These are phyloP conservation scores for Myrmaecium sp. DNA, from an alignment of 2,329 filamentous ascomycete species.

Conservation along the genomic window DNA sequence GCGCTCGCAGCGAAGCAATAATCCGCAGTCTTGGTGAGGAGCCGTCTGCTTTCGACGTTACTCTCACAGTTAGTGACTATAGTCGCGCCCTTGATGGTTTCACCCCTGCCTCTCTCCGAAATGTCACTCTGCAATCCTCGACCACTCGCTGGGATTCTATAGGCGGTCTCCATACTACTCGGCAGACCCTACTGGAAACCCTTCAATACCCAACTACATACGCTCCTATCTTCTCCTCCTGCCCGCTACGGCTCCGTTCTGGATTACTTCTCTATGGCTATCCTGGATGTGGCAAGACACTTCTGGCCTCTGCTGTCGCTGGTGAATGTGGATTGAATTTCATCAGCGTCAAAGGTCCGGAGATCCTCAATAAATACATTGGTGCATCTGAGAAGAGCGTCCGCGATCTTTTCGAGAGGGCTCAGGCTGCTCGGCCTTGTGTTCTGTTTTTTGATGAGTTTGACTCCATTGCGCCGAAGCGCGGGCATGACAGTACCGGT, in stretches of 20 bases:
- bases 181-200: constrained; percentile 84
- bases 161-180: constrained; percentile 70
- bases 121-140: constrained; percentile 83
- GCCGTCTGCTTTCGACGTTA: constrained; percentile 27
- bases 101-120: constrained; percentile 83
- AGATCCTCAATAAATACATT: constrained; percentile 98
- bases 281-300: constrained; percentile 89
- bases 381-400: constrained; percentile 94
- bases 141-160: constrained; percentile 87
- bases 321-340: constrained; percentile 97
- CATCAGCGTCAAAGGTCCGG: constrained; percentile 93
- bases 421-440: constrained; percentile 77
- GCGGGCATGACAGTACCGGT: constrained; percentile 90
- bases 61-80: constrained; percentile 60
- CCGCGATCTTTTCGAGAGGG: constrained; percentile 84
- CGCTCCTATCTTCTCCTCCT: constrained; percentile 91
- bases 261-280: constrained; percentile 88
- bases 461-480: constrained; percentile 90
- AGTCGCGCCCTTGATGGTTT: constrained; percentile 75
- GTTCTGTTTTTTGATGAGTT: constrained; percentile 98
- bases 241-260: constrained; percentile 82
- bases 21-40: constrained; percentile 54
- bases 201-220: constrained; percentile 96
- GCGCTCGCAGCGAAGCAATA: constrained; percentile 81
- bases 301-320: constrained; percentile 90